A percentile compares a stretch with the other conserved stretches of the same genome.
Evolutionary conservation across 129 eudicot species (phyloP).

Genomic region (Kitagawia praeruptora): DNA sequence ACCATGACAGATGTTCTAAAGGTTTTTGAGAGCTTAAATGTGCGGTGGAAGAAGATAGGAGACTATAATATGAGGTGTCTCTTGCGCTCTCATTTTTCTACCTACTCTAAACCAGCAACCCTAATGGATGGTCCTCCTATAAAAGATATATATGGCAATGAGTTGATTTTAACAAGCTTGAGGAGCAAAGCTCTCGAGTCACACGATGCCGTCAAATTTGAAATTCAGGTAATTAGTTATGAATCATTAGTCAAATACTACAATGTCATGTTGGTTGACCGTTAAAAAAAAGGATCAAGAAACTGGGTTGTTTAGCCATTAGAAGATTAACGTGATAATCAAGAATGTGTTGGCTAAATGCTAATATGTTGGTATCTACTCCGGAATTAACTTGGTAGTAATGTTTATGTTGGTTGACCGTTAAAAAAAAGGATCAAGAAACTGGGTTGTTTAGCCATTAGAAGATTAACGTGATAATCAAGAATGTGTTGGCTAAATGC

Average conservation of each 20-base stretch:
- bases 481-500: not conserved
- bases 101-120: conserved; percentile 13
- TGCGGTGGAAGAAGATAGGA: conserved; percentile 61
- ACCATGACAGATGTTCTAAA: conserved; percentile 45
- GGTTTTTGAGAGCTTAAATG: conserved; percentile 40
- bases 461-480: not conserved
- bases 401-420: not conserved
- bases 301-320: not conserved
- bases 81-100: conserved; percentile 35
- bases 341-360: not conserved
- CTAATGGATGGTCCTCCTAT: conserved; percentile 15
- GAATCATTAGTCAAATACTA: not conserved
- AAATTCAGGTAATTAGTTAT: conserved; percentile 41
- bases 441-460: not conserved
- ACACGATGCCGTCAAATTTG: conserved; percentile 43
- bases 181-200: conserved; percentile 14
- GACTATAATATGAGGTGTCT: conserved; percentile 56
- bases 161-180: conserved; percentile 14
- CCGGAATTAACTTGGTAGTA: not conserved
- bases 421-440: not conserved
- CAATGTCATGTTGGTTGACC: not conserved
- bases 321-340: not conserved
- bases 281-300: not conserved
- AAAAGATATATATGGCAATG: conserved; percentile 19
- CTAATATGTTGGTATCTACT: not conserved